Evolutionary conservation across 768 basidiomycete genomes (phyloP).

Genomic region (Serpula lacrymans): DNA sequence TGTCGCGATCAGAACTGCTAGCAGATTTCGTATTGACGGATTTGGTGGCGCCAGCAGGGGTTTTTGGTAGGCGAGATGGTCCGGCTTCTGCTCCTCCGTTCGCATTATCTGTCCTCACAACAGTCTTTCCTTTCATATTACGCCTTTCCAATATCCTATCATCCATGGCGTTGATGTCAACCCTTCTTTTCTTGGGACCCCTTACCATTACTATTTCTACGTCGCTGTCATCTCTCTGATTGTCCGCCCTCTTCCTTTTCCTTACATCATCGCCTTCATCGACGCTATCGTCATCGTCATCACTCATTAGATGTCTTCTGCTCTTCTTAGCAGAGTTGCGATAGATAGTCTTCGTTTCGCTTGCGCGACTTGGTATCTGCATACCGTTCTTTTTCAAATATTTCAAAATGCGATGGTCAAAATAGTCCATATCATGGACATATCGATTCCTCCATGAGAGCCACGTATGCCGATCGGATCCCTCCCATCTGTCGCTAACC

Average conservation of each 20-base stretch:
- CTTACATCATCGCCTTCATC: neutral
- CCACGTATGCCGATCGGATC: conserved; percentile 51
- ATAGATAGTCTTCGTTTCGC: conserved; percentile 12
- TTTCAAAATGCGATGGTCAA: conserved; percentile 39
- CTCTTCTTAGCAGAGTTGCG: conserved; percentile 6
- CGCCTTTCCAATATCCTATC: no score
- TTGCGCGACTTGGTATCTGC: neutral
- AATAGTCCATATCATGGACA: conserved; percentile 37
- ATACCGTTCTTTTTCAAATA: conserved; percentile 35
- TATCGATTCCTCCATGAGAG: conserved; percentile 68
- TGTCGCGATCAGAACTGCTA: conserved; percentile 1
- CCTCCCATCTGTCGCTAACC: conserved; percentile 44
- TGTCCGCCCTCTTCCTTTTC: neutral
- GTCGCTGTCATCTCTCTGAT: no score
- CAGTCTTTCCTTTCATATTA: no score
- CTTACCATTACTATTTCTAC: neutral
- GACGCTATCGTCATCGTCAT: neutral
- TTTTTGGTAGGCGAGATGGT: neutral
- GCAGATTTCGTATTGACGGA: conserved; percentile 7
- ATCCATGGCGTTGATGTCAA: no score
- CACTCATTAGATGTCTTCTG: conserved; percentile 5
- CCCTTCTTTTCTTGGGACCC: conserved; percentile 9
- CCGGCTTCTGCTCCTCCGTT: conserved; percentile 1
- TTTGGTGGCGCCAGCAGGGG: conserved; percentile 6
- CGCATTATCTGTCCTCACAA: neutral